A percentile compares a stretch with the other conserved stretches of the same genome.
phyloP scores from a whole-genome alignment of 139 green algal species.

The Desmodesmus armatus region DNA sequence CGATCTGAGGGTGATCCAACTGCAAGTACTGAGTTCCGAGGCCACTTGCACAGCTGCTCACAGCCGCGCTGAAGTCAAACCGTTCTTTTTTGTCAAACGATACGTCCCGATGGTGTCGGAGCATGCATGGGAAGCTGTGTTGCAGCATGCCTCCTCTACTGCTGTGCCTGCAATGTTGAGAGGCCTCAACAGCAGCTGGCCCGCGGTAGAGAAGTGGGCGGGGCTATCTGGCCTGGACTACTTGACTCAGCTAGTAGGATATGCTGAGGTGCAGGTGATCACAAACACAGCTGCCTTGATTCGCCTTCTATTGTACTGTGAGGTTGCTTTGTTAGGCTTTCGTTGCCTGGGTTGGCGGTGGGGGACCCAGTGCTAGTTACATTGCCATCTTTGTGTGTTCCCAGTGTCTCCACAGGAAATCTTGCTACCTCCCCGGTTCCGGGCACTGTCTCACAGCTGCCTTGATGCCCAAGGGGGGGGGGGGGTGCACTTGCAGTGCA shows the following conservation, averaged over 20 bases:
- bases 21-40: too few relatives aligned
- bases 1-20: too few relatives aligned
- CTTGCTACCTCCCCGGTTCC: not conserved
- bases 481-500: too few relatives aligned
- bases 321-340: too few relatives aligned
- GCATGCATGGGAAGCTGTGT: not conserved
- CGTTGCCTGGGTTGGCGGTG: too few relatives aligned
- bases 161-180: constrained; percentile 18
- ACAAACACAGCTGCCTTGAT: not conserved
- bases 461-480: too few relatives aligned
- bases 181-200: constrained; percentile 2
- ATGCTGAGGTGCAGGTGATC: constrained; percentile 18
- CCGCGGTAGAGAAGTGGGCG: not conserved
- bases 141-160: not conserved
- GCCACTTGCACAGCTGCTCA: too few relatives aligned
- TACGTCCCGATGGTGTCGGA: too few relatives aligned
- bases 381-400: not conserved
- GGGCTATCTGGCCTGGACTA: constrained; percentile 2
- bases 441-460: too few relatives aligned
- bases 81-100: too few relatives aligned
- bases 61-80: too few relatives aligned
- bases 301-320: not conserved
- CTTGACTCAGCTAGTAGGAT: not conserved
- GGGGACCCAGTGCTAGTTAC: too few relatives aligned
- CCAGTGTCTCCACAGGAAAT: not conserved